Evolutionary conservation across 495 filamentous ascomycete genomes (phyloP).

Genomic region (Neurospora sp.): DNA sequence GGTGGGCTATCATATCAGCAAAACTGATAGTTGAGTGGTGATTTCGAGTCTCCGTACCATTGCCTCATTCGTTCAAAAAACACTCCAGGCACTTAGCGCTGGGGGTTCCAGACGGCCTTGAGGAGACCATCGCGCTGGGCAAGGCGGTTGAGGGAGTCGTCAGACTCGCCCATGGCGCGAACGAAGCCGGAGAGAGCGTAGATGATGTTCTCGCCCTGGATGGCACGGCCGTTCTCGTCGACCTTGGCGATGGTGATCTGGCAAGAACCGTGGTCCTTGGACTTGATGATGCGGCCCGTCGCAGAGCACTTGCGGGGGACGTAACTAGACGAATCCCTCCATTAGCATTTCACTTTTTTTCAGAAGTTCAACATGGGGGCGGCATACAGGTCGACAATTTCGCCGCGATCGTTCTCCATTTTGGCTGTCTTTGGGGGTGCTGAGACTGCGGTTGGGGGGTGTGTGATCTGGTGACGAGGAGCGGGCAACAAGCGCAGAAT

Average conservation of each 20-base stretch:
- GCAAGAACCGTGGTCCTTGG: slow-evolving; percentile 93
- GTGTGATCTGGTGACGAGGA: slow-evolving; percentile 17
- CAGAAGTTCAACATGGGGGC: slow-evolving; percentile 5
- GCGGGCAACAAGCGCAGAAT: slow-evolving; percentile 17
- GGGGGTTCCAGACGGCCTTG: slow-evolving; percentile 90
- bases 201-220: slow-evolving; percentile 94
- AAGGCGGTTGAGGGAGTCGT: slow-evolving; percentile 92
- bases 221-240: slow-evolving; percentile 87
- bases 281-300: slow-evolving; percentile 97
- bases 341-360: neutral
- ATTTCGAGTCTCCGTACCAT: slow-evolving; percentile 11
- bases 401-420: slow-evolving; percentile 51
- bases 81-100: slow-evolving; percentile 43
- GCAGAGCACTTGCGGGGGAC: slow-evolving; percentile 97
- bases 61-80: slow-evolving; percentile 7
- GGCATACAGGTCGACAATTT: slow-evolving; percentile 94
- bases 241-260: slow-evolving; percentile 90
- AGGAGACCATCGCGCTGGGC: slow-evolving; percentile 91
- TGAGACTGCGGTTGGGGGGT: slow-evolving; percentile 18
- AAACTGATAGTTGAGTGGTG: neutral
- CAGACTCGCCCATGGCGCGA: slow-evolving; percentile 91
- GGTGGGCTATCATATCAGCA: slow-evolving; percentile 6
- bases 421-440: slow-evolving; percentile 21
- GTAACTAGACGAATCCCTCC: slow-evolving; percentile 50
- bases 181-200: slow-evolving; percentile 98